Conservation (phyloP, 805 yeast genomes). For the Kurtzmaniella cleridarum region DNA sequence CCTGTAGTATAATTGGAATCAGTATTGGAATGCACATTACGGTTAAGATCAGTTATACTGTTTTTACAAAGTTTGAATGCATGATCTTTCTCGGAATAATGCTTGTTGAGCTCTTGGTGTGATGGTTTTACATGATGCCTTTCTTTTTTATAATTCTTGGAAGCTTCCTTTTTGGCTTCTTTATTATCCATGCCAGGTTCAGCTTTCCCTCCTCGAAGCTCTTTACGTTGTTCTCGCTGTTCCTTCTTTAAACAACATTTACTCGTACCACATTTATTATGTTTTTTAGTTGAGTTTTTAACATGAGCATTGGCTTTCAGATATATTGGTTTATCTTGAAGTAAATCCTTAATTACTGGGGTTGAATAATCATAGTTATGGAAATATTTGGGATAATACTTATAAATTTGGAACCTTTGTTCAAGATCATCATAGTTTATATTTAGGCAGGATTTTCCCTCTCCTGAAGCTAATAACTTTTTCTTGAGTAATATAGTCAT, state of each 20-base stretch:
- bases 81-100: not conserved
- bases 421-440: constrained; percentile 34
- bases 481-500: no score
- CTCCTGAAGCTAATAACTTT: no score
- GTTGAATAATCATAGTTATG: constrained; percentile 33
- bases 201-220: constrained; percentile 4
- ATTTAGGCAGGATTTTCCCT: no score
- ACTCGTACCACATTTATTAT: no score
- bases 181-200: constrained; percentile 5
- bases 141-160: constrained; percentile 4
- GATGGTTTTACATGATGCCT: constrained; percentile 5
- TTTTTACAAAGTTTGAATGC: not conserved
- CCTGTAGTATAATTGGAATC: no score
- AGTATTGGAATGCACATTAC: not conserved
- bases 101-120: constrained; percentile 1
- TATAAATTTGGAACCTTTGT: constrained; percentile 25
- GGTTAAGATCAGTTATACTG: not conserved
- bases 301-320: constrained; percentile 31
- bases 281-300: constrained; percentile 6
- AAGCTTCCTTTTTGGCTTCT: constrained; percentile 7
- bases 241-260: constrained; percentile 1
- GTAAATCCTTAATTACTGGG: constrained; percentile 29
- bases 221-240: constrained; percentile 2
- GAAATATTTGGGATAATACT: constrained; percentile 34
- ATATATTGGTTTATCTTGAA: constrained; percentile 36